phyloP scores from a whole-genome alignment of 768 basidiomycete genomes.

The Asterophora parasitica region DNA sequence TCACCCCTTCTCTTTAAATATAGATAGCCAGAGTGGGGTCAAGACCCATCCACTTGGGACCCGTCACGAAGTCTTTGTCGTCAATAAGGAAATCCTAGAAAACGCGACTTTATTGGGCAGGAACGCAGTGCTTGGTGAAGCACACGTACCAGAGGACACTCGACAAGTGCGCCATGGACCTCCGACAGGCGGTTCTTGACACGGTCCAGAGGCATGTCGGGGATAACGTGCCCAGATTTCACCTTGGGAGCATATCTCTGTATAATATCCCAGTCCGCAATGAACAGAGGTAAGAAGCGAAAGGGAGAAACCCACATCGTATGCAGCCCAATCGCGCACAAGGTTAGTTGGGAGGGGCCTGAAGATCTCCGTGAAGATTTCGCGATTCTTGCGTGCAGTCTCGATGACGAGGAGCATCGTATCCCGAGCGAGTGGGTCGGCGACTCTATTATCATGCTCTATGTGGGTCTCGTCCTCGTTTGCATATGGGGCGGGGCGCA shows the following conservation, averaged over 20 bases:
- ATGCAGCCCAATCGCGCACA: slow-evolving; percentile 73
- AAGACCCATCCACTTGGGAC: slow-evolving; percentile 66
- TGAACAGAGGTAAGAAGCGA: too few species aligned
- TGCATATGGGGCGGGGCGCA: slow-evolving; percentile 73
- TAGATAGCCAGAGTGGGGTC: slow-evolving; percentile 80
- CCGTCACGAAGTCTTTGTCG: slow-evolving; percentile 64
- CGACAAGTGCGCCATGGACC: slow-evolving; percentile 68
- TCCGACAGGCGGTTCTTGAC: slow-evolving; percentile 75
- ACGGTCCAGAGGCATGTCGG: slow-evolving; percentile 57
- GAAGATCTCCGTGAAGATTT: too few species aligned
- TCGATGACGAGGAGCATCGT: slow-evolving; percentile 56
- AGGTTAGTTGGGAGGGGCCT: slow-evolving; percentile 81
- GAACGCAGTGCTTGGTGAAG: slow-evolving; percentile 7
- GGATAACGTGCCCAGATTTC: slow-evolving; percentile 77
- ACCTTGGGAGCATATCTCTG: slow-evolving; percentile 73
- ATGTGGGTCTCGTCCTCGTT: slow-evolving; percentile 59
- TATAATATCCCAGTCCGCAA: neutral
- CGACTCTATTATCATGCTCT: slow-evolving; percentile 60
- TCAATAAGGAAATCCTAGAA: slow-evolving; percentile 80
- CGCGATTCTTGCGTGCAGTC: too few species aligned
- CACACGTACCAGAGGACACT: too few species aligned
- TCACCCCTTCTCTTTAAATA: too few species aligned
- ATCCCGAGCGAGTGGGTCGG: slow-evolving; percentile 70
- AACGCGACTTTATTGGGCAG: too few species aligned
- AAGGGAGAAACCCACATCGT: slow-evolving; percentile 49